Conservation (phyloP, 805 yeast species). For the Myxozyma kluyveri region DNA sequence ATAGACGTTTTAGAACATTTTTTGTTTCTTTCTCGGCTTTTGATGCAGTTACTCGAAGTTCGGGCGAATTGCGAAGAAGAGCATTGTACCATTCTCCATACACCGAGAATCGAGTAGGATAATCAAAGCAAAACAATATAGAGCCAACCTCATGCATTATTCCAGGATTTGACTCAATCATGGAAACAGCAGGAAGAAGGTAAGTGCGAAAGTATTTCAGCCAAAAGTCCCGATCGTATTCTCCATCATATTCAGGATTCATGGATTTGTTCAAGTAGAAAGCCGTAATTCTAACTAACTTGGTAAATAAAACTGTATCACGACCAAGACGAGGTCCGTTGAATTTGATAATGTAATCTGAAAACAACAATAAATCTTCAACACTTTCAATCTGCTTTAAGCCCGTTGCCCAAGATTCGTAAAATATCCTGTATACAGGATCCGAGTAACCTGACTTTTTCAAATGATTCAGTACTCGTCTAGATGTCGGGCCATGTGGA, state of each 20-base stretch:
- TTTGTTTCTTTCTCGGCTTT: conserved; percentile 77
- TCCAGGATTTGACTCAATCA: conserved; percentile 56
- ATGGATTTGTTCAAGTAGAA: conserved; percentile 6
- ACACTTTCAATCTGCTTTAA: conserved; percentile 42
- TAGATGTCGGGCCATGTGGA: conserved; percentile 9
- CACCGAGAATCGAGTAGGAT: conserved; percentile 66
- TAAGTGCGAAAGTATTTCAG: conserved; percentile 60
- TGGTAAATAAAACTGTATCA: conserved; percentile 49
- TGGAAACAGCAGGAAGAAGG: conserved; percentile 60
- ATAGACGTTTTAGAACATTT: conserved; percentile 71
- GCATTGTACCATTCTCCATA: conserved; percentile 74
- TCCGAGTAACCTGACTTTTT: conserved; percentile 21
- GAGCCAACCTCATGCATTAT: conserved; percentile 59
- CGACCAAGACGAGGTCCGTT: conserved; percentile 56
- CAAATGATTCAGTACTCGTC: conserved; percentile 22
- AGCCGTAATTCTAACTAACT: conserved; percentile 59
- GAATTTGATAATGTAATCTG: conserved; percentile 51
- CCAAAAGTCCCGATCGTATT: conserved; percentile 45
- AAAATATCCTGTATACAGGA: conserved; percentile 17
- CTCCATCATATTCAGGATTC: conserved; percentile 5
- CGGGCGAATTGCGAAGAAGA: conserved; percentile 53
- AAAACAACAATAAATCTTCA: conserved; percentile 49
- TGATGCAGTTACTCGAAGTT: conserved; percentile 57
- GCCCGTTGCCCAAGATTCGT: conserved; percentile 47
- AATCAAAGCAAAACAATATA: conserved; percentile 52